Evolutionary conservation across 2,329 filamentous ascomycete species (phyloP), one percentile per base, ranked within the genome.

Genomic region (Mycosphaerelloides madeirae): DNA sequence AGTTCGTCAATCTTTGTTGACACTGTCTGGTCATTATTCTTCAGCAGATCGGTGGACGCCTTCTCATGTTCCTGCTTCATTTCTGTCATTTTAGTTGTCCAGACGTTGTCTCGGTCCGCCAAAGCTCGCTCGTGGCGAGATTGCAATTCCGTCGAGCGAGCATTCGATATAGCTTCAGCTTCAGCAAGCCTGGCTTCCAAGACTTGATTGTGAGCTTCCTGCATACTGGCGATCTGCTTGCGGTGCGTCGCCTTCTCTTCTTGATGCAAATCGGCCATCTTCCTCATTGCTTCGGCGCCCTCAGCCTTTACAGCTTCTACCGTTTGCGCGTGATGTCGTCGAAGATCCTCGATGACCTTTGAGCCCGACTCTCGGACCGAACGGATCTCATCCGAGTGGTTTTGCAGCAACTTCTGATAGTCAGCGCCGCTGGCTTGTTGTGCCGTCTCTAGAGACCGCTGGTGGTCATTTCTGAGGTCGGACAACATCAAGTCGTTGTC

Each of bases 51-150:
- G 14, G 45, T 38, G 3, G 55, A 37, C 14, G 54, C 44, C 18
- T 53, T 50, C 4, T 29, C 43, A 46, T 57, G 56, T 29, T 53
- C 38, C 14, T 33, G 29, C 28, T 55, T 45, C 25, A 59, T 22
- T 20, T 49, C 40, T 6, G 47, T 19, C 44, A 60, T 38, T 36
- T 50, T 55, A 6, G 31, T 19, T 3, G 43, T 41, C 58, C 58
- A 60, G 4, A 46, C 20, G 11, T 28, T 31, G 12, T 60, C 56
- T 28, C 46, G 48, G 12, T 55, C 52, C 3, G 43, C 39, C 11
- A 60, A 33, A 8, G 49, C 41, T 31, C 38, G 15, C 29, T 50
- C 48, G 25, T 53, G 52, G 34, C 48, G 41, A 8, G 34, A 32
- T 43, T 43, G 34, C 14, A 51, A 35, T 12, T 40, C 38, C 8